Evolutionary conservation across 345 rosid genomes (phyloP).

Genomic region (Adansonia digitata): DNA sequence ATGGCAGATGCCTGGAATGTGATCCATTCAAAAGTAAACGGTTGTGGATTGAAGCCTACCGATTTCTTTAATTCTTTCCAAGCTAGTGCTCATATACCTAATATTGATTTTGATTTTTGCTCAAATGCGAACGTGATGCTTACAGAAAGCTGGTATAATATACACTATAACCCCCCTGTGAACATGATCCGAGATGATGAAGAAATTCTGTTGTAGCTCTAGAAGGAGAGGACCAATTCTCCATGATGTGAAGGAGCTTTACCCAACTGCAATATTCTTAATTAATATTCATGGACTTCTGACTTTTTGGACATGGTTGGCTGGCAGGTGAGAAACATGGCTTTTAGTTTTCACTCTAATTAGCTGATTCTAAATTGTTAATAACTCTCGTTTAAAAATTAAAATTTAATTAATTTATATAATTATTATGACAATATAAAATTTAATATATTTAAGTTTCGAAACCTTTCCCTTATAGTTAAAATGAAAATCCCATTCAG

Average conservation of each 20-base stretch:
- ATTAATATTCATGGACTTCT: neutral
- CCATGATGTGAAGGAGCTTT: neutral
- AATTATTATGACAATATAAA: too few relatives aligned
- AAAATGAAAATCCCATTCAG: neutral
- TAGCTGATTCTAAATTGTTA: neutral
- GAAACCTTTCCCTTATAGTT: too few relatives aligned
- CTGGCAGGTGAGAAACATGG: neutral
- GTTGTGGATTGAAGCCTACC: neutral
- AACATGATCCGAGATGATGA: neutral
- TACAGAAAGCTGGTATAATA: neutral
- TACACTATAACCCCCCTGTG: too few relatives aligned
- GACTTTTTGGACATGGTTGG: neutral
- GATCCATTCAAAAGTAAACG: neutral
- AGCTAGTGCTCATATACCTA: neutral
- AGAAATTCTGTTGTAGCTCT: neutral
- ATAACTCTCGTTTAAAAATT: too few relatives aligned
- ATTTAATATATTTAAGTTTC: too few relatives aligned
- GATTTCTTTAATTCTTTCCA: neutral
- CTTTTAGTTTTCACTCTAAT: too few relatives aligned
- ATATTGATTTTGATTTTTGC: neutral
- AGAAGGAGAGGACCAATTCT: neutral
- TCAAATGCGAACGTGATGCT: neutral
- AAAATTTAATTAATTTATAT: too few relatives aligned
- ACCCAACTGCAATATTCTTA: neutral
- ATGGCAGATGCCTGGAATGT: neutral